Conservation (phyloP, 2,329 filamentous ascomycete genomes). For the Clarireedia monteithiana region DNA sequence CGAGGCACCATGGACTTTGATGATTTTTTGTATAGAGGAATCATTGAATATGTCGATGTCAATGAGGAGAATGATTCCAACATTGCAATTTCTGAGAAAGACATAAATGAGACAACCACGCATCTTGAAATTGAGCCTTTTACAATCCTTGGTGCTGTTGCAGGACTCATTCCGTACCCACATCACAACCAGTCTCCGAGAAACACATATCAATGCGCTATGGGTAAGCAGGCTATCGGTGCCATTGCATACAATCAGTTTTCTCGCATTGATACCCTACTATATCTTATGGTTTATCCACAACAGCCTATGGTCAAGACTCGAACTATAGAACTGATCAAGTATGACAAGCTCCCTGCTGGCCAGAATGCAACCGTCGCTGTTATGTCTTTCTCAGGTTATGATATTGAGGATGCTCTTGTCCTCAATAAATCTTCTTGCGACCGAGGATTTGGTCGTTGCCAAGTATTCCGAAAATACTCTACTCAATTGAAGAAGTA, state of each 20-base stretch:
- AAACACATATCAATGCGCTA: constrained; percentile 98
- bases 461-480: constrained; percentile 97
- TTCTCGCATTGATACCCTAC: constrained; percentile 87
- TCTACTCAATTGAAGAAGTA: constrained; percentile 82
- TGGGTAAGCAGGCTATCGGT: constrained; percentile 99
- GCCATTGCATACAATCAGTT: constrained; percentile 98
- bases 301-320: constrained; percentile 97
- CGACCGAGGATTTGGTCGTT: constrained; percentile 90
- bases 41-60: constrained; percentile 95
- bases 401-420: constrained; percentile 97
- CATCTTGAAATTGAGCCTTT: constrained; percentile 98
- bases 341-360: constrained; percentile 94
- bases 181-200: constrained; percentile 98
- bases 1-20: constrained; percentile 84
- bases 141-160: constrained; percentile 90
- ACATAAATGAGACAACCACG: constrained; percentile 76
- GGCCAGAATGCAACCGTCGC: constrained; percentile 96
- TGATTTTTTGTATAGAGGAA: constrained; percentile 80
- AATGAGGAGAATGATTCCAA: constrained; percentile 98
- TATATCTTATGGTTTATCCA: constrained; percentile 96
- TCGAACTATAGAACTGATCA: constrained; percentile 90
- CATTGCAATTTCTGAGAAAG: constrained; percentile 80
- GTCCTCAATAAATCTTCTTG: constrained; percentile 94
- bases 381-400: constrained; percentile 98
- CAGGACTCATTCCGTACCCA: constrained; percentile 92